Conservation (phyloP, 179 eudicot species). For the Silene vulgaris region DNA sequence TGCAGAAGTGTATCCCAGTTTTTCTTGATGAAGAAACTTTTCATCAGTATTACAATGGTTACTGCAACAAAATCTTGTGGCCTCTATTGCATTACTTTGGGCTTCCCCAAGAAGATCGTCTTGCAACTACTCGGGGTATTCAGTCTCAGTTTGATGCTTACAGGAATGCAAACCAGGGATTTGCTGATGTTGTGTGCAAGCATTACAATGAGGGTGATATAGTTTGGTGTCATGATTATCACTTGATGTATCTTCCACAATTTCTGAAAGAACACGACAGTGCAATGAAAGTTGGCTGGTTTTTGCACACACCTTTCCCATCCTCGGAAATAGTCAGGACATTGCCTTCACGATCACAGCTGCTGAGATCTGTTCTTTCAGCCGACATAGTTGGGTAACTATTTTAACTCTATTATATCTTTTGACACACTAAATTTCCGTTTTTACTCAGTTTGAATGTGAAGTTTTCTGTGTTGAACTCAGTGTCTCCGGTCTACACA, state of each 20-base stretch:
- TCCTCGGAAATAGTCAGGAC: constrained; percentile 70
- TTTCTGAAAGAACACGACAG: constrained; percentile 50
- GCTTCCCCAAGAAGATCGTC: constrained; percentile 77
- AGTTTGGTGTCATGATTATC: constrained; percentile 93
- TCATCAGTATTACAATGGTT: constrained; percentile 73
- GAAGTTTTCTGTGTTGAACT: neutral
- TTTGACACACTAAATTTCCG: neutral
- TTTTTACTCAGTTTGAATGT: neutral
- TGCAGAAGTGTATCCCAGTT: constrained; percentile 70
- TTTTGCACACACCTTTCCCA: constrained; percentile 87
- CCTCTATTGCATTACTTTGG: constrained; percentile 70
- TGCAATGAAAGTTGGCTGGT: constrained; percentile 81
- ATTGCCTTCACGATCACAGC: constrained; percentile 63
- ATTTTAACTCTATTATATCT: neutral
- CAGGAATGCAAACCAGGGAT: constrained; percentile 65
- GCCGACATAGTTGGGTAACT: constrained; percentile 75
- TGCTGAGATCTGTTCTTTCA: constrained; percentile 66
- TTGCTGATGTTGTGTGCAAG: constrained; percentile 68
- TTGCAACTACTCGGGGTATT: constrained; percentile 53
- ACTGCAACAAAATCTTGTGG: constrained; percentile 81
- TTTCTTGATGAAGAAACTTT: constrained; percentile 65
- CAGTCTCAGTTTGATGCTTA: constrained; percentile 68
- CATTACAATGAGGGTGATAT: constrained; percentile 73
- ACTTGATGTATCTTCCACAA: constrained; percentile 70
- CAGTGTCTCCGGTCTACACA: no score